Evolutionary conservation across 148 eudicot species (phyloP).

Genomic region (Suaeda aralocaspica): DNA sequence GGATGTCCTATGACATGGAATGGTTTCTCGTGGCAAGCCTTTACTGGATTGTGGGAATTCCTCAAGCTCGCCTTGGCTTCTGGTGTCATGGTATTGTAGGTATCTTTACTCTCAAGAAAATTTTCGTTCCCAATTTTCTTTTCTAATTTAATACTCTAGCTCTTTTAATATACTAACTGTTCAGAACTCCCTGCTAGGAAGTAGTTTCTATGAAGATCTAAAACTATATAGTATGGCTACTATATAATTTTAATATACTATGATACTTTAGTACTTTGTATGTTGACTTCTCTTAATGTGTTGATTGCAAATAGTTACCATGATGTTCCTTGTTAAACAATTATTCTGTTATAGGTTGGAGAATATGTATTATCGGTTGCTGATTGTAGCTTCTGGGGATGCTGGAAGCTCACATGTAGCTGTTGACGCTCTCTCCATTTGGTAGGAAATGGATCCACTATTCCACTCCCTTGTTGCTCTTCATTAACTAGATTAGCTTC

Average conservation of each 20-base stretch:
- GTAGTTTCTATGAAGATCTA: too few species aligned
- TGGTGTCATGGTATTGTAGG: constrained; percentile 62
- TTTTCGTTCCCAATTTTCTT: background rate
- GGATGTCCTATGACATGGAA: constrained; percentile 59
- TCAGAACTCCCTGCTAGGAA: background rate
- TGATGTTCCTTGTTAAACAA: background rate
- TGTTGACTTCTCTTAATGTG: background rate
- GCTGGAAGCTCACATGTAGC: constrained; percentile 27
- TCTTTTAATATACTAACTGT: background rate
- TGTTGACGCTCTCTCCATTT: constrained; percentile 36
- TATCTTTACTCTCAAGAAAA: constrained; percentile 6
- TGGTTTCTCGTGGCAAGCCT: constrained; percentile 58
- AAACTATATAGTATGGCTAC: too few species aligned
- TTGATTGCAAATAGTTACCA: background rate
- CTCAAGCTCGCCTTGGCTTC: constrained; percentile 55
- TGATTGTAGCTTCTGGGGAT: constrained; percentile 28
- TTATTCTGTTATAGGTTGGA: constrained; percentile 25
- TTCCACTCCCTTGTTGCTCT: background rate
- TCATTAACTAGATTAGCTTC: background rate
- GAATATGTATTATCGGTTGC: constrained; percentile 32
- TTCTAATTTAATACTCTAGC: background rate
- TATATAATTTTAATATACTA: too few species aligned
- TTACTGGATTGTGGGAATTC: constrained; percentile 52
- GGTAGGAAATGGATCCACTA: constrained; percentile 24
- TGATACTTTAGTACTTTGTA: background rate